phyloP scores from a whole-genome alignment of 768 basidiomycete genomes.

The Favolaschia claudopus region DNA sequence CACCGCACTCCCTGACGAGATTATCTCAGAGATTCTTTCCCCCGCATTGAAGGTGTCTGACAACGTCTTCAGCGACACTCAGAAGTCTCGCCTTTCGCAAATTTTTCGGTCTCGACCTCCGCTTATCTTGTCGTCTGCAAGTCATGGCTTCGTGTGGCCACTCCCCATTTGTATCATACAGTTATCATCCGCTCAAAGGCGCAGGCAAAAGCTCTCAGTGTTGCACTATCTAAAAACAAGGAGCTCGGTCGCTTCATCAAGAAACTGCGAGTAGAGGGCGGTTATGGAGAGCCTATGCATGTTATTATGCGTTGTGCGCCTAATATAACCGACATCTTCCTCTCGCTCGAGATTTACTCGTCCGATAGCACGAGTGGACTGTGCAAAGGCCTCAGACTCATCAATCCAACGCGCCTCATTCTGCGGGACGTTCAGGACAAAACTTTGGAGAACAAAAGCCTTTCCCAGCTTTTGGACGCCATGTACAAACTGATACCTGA shows the following conservation, averaged over 20 bases:
- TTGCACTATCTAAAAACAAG: slow-evolving; percentile 15
- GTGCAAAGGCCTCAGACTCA: background rate
- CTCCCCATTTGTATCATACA: slow-evolving; percentile 32
- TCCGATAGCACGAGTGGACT: background rate
- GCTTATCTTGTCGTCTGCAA: slow-evolving; percentile 35
- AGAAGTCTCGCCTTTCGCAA: slow-evolving; percentile 19
- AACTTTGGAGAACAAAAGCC: background rate
- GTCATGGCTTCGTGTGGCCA: slow-evolving; percentile 33
- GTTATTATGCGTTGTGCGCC: background rate
- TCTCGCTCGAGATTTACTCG: background rate
- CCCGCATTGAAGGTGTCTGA: slow-evolving; percentile 27
- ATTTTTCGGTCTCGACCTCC: slow-evolving; percentile 19
- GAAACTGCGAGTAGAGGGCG: slow-evolving; percentile 34
- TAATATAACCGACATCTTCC: background rate
- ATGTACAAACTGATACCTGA: background rate
- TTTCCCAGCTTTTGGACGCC: background rate
- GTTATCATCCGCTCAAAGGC: slow-evolving; percentile 33
- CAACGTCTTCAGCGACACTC: slow-evolving; percentile 19
- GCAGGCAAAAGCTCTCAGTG: slow-evolving; percentile 30
- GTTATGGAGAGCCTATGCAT: slow-evolving; percentile 15
- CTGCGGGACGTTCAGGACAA: too few species aligned
- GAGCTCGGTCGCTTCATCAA: slow-evolving; percentile 28
- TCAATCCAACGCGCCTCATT: slow-evolving; percentile 2
- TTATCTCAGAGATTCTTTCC: slow-evolving; percentile 24
- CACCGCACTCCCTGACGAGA: too few species aligned